Evolutionary conservation across 495 filamentous ascomycete species (phyloP), one percentile per base, ranked within the genome.

Genomic region (Daldinia grandis): DNA sequence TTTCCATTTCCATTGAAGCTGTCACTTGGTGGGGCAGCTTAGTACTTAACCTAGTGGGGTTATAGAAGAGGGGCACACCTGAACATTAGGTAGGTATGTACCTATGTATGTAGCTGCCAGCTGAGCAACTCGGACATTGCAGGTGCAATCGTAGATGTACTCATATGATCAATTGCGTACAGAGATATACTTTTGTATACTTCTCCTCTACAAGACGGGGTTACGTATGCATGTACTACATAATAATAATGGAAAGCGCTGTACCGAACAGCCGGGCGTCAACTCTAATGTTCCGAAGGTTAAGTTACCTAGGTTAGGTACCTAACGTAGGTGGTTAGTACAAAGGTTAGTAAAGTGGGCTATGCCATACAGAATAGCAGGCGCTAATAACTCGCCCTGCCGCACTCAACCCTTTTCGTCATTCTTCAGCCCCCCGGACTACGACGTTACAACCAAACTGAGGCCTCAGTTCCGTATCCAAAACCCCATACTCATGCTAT

Each of bases 401-500:
- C 40, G 28, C 37, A 56, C 53, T 28, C 33, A 2, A 62, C 62
- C 49, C 31, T 67, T 59, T 66, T 59, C 62, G 56, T 66, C 58
- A 58, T 47, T 66, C 47, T 58, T 58, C 51, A 37, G 37, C 62
- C 47, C 28, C 44, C 17, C 17, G 27, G 10, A 53, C 49, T 27
- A 53, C 40, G 30, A 42, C 17, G 30, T 2, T n/a, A 27, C 35
- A 28, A 67, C 10, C 19, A 31, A 24, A 67, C 42, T 35, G 57
- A 27, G 30, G 37, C 49, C 50, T 42, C 37, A 40, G 28, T 50
- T 54, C 28, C 59, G 21, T 64, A 55, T 58, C 31, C 12, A 35
- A 35, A 35, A 35, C 1, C 33, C 28, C 59, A n/a, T 67, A 55
- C 58, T 58, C 65, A 67, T 74, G 72, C 57, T 59, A 76, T 77